Conservation (phyloP, 2,329 filamentous ascomycete species). For the Gaeumannomyces sp. region DNA sequence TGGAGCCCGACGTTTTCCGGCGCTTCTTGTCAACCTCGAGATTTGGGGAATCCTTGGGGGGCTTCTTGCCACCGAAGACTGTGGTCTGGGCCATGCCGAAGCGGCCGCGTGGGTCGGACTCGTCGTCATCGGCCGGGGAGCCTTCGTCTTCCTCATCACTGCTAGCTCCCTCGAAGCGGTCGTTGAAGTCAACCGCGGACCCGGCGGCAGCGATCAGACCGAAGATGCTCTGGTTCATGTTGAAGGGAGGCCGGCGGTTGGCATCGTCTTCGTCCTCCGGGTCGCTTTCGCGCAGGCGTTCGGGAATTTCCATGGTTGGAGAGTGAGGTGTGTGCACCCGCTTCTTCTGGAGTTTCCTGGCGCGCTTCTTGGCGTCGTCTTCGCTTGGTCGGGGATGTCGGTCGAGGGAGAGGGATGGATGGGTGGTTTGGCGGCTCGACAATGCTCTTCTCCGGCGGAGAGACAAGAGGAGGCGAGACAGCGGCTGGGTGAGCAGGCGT, state of each 20-base stretch:
- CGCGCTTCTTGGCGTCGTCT: constrained; percentile 31
- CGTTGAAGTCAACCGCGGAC: constrained; percentile 73
- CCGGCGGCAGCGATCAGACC: constrained; percentile 86
- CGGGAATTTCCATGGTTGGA: constrained; percentile 45
- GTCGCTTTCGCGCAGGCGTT: constrained; percentile 42
- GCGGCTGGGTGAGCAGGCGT: background rate
- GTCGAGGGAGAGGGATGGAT: constrained; percentile 1
- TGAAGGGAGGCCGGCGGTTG: constrained; percentile 42
- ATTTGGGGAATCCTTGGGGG: background rate
- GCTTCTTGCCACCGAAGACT: constrained; percentile 17
- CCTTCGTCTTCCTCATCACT: constrained; percentile 67
- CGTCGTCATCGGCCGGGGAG: constrained; percentile 15
- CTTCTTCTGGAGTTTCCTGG: constrained; percentile 40
- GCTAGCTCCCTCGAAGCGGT: constrained; percentile 70
- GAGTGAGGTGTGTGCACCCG: constrained; percentile 31
- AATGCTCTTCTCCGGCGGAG: background rate
- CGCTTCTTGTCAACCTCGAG: constrained; percentile 18
- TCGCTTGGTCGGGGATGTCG: constrained; percentile 16
- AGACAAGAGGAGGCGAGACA: constrained; percentile 3
- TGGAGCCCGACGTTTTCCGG: constrained; percentile 22
- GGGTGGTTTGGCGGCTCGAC: constrained; percentile 2
- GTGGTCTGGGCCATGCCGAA: constrained; percentile 31
- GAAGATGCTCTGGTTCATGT: constrained; percentile 93
- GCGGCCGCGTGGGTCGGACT: constrained; percentile 9
- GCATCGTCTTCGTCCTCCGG: constrained; percentile 45